A percentile compares a stretch with the other conserved stretches of the same genome.
Evolutionary conservation across 2,329 filamentous ascomycete species (phyloP).

Genomic region (Stenocarpella maydis): DNA sequence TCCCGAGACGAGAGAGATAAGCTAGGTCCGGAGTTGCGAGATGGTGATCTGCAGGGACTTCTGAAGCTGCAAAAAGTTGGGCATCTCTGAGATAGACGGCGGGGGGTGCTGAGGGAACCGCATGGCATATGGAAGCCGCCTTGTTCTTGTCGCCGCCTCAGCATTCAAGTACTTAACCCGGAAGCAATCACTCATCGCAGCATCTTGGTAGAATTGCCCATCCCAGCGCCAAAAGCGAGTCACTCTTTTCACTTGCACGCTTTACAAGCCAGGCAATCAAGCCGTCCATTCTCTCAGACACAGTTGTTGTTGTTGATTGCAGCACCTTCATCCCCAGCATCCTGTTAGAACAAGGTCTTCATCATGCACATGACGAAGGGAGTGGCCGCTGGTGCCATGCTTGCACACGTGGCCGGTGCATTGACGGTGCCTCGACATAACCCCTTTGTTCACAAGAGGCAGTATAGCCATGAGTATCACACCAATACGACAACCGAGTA

Average conservation of each 20-base stretch:
- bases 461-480: conserved; percentile 14
- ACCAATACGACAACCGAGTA: conserved; percentile 43
- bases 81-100: conserved; percentile 1
- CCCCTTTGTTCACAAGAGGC: conserved; percentile 19
- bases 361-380: conserved; percentile 19
- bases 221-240: conserved; percentile 15
- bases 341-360: background rate
- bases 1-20: background rate
- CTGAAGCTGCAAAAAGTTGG: background rate
- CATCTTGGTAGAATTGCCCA: background rate
- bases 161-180: conserved; percentile 8
- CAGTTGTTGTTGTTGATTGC: background rate
- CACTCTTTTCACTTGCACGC: conserved; percentile 17
- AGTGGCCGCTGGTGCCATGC: background rate
- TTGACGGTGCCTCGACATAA: conserved; percentile 15
- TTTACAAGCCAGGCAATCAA: background rate
- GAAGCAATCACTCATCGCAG: conserved; percentile 9
- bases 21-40: conserved; percentile 2
- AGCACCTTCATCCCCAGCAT: background rate
- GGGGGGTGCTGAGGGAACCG: background rate
- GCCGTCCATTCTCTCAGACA: conserved; percentile 20
- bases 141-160: background rate
- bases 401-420: background rate
- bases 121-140: background rate
- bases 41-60: conserved; percentile 13